These are phyloP conservation scores for Pseudogymnoascus sp. DNA, from an alignment of 2,329 filamentous ascomycete species.

Conservation along the genomic window DNA sequence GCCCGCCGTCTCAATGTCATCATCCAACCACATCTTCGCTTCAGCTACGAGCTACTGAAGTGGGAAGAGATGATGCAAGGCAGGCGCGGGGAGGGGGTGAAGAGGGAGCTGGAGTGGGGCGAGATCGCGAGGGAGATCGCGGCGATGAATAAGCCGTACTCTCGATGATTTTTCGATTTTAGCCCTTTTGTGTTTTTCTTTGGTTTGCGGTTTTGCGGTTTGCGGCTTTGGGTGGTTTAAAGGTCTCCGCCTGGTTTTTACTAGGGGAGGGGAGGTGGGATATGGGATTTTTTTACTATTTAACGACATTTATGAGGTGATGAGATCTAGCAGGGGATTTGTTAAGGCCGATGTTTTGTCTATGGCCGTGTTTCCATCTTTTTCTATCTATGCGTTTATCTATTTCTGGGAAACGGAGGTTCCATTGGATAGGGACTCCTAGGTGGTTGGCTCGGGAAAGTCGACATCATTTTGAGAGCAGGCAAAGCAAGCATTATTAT, in stretches of 20 bases:
- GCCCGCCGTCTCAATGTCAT: slow-evolving; percentile 92
- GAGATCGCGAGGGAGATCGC: slow-evolving; percentile 86
- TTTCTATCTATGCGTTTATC: neutral
- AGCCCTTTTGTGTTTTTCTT: neutral
- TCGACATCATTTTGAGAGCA: neutral
- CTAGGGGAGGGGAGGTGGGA: neutral
- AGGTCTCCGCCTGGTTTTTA: neutral
- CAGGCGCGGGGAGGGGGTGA: slow-evolving; percentile 44
- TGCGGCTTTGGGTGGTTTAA: neutral
- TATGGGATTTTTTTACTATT: neutral
- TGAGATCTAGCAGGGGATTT: neutral
- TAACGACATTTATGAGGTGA: slow-evolving; percentile 5
- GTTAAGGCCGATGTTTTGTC: neutral
- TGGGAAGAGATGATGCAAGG: slow-evolving; percentile 76
- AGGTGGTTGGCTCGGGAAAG: neutral
- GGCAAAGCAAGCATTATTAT: neutral
- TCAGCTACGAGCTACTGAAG: slow-evolving; percentile 89
- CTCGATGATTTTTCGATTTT: neutral
- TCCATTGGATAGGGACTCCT: neutral
- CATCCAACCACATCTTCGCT: slow-evolving; percentile 91
- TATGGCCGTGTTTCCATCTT: neutral
- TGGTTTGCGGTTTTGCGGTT: neutral
- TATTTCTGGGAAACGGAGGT: neutral
- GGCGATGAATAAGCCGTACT: slow-evolving; percentile 88
- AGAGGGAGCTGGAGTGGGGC: slow-evolving; percentile 83